A percentile compares a stretch with the other conserved stretches of the same genome.
Evolutionary conservation across 1,139 yeast species (phyloP).

Genomic region (Yamadazyma blattariae): DNA sequence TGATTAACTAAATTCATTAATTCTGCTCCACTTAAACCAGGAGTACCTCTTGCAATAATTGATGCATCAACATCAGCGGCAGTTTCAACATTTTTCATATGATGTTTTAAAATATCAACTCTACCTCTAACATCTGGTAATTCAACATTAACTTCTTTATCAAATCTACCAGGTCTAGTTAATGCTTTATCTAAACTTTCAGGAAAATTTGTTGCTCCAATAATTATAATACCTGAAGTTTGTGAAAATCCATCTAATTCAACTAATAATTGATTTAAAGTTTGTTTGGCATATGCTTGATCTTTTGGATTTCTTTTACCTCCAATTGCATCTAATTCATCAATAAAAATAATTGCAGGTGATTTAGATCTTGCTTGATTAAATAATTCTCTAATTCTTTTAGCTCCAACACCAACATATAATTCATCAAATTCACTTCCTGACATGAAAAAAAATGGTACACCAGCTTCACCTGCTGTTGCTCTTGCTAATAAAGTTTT

Average conservation of each 20-base stretch:
- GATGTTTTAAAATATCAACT: constrained; percentile 86
- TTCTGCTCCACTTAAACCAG: constrained; percentile 97
- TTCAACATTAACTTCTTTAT: constrained; percentile 91
- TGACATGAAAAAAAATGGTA: constrained; percentile 96
- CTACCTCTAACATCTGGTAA: constrained; percentile 98
- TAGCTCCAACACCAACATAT: constrained; percentile 99
- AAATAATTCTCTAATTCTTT: constrained; percentile 91
- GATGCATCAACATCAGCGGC: constrained; percentile 84
- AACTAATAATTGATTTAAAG: constrained; percentile 90
- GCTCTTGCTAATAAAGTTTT: constrained; percentile 96
- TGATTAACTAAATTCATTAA: constrained; percentile 93
- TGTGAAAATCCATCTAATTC: constrained; percentile 97
- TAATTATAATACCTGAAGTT: constrained; percentile 87
- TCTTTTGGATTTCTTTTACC: constrained; percentile 96
- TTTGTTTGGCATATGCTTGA: constrained; percentile 97
- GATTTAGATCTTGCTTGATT: constrained; percentile 91
- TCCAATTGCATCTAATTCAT: constrained; percentile 97
- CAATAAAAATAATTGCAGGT: constrained; percentile 95
- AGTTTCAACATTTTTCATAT: constrained; percentile 86
- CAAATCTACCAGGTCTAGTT: constrained; percentile 98
- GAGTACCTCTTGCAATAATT: constrained; percentile 92
- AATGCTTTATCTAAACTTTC: constrained; percentile 94
- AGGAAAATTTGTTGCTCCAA: constrained; percentile 98
- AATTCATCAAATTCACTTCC: constrained; percentile 98
- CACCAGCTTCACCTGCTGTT: constrained; percentile 99